Evolutionary conservation across 129 eudicot species (phyloP).

Genomic region (Tagetes patula): DNA sequence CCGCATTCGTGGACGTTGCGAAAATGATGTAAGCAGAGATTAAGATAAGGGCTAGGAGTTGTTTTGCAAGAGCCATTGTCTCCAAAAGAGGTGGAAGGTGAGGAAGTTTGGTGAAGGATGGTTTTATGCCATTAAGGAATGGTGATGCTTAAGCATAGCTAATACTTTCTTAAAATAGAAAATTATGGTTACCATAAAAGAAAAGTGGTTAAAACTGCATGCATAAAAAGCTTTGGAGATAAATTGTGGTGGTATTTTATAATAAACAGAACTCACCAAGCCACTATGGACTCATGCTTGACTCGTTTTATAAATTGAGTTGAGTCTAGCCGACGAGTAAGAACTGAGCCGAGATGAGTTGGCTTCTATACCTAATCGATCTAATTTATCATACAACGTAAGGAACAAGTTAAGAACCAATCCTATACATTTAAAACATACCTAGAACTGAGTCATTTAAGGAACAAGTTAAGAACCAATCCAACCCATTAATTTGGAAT

Average conservation of each 20-base stretch:
- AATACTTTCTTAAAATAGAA: conserved; percentile 27
- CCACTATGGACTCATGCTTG: no score
- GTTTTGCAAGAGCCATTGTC: conserved; percentile 47
- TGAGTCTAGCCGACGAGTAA: no score
- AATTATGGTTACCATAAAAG: conserved; percentile 10
- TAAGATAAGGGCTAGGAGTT: conserved; percentile 20
- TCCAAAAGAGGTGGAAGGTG: conserved; percentile 30
- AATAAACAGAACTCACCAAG: no score
- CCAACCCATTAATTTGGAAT: no score
- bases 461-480: no score
- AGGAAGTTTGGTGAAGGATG: conserved; percentile 1
- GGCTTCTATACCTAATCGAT: no score
- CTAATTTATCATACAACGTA: no score
- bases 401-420: no score
- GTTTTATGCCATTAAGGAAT: conserved; percentile 22
- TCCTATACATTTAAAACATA: no score
- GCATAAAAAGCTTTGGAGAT: not conserved
- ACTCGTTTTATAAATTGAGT: no score
- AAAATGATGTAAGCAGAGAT: conserved; percentile 28
- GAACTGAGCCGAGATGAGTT: no score
- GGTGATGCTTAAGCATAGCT: conserved; percentile 41
- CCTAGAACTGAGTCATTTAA: no score
- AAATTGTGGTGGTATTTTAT: not conserved
- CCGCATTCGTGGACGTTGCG: conserved; percentile 22
- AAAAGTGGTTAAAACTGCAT: not conserved